Base-by-base conservation (phyloP, 2,329 filamentous ascomycete species). In the Verticillium isaacii region DNA sequence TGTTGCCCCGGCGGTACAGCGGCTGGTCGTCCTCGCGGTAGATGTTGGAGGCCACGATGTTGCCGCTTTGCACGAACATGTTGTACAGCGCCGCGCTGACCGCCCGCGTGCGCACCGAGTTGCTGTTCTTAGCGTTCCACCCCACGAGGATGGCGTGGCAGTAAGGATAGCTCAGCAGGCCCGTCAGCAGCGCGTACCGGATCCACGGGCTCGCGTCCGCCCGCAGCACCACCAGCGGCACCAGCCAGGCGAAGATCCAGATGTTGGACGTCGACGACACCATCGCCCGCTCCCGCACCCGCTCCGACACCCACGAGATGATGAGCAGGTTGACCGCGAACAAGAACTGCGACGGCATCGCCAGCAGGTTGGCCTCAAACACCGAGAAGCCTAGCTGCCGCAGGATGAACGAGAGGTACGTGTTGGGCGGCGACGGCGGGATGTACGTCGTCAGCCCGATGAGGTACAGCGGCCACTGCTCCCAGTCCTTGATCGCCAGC, bases 391-490 rank as follows among this genome's bases (percentile, higher is more conserved):
- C 79, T 34, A 82, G 70, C 25, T 75, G 68, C 1, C 74, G 74
- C 0, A 82, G 71, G 15, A 78, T 79, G 60, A 75, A 75, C 8
- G 80, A 78, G 11, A 83, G 71, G 57, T 83, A 83, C 0, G 74
- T 77, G 62, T 66, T 71, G 11, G 78, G 76, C 2, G 80, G 76
- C 0, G 75, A 64, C 0, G 75, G 73, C 0, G 78, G 77, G 60
- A 80, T 80, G 59, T 78, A 80, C 0, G 69, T 67, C 58, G 72
- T 85, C 4, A 86, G 71, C 0, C 84, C 83, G 25, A 85, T 76
- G 52, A 83, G 65, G 66, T 85, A 86, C 23, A 83, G 69, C 2
- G 81, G 84, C 84, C 83, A 89, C 67, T 88, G 76, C 65, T 88
- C 84, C 69, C 83, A 88, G 66, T 89, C 86, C 19, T 77, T 78